phyloP scores from a whole-genome alignment of 768 basidiomycete genomes.

The Panaeolus papilionaceus region DNA sequence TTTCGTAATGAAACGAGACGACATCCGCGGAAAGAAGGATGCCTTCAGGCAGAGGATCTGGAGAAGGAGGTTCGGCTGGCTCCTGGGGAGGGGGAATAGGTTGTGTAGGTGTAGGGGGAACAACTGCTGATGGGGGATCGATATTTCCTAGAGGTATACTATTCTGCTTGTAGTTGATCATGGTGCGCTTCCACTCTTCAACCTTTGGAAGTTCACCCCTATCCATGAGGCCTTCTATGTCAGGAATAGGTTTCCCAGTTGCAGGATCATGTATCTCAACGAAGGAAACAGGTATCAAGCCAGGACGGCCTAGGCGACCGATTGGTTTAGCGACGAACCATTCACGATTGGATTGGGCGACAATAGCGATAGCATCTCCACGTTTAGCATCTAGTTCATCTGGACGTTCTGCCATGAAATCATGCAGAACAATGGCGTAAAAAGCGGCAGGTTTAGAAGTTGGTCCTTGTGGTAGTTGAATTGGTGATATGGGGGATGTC shows the following conservation, averaged over 20 bases:
- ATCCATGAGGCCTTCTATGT: slow-evolving; percentile 82
- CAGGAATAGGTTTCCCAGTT: slow-evolving; percentile 79
- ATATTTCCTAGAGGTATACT: slow-evolving; percentile 95
- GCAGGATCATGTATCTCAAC: slow-evolving; percentile 95
- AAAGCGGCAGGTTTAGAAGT: slow-evolving; percentile 66
- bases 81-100: slow-evolving; percentile 19
- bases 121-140: slow-evolving; percentile 53
- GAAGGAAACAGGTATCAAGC: slow-evolving; percentile 96
- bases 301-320: slow-evolving; percentile 91
- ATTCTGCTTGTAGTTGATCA: slow-evolving; percentile 94
- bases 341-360: slow-evolving; percentile 99
- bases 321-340: slow-evolving; percentile 99
- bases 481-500: slow-evolving; percentile 30
- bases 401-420: slow-evolving; percentile 93
- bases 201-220: slow-evolving; percentile 90
- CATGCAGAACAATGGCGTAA: slow-evolving; percentile 95
- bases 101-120: slow-evolving; percentile 33
- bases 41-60: slow-evolving; percentile 74
- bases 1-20: slow-evolving; percentile 96
- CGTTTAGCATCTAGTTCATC: slow-evolving; percentile 96
- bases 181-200: slow-evolving; percentile 98
- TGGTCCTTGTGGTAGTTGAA: slow-evolving; percentile 28
- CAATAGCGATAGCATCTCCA: slow-evolving; percentile 94
- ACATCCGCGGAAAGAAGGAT: slow-evolving; percentile 87
- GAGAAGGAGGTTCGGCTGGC: slow-evolving; percentile 45